phyloP scores from a whole-genome alignment of 2,329 filamentous ascomycete species.

The Claviceps arundinis region DNA sequence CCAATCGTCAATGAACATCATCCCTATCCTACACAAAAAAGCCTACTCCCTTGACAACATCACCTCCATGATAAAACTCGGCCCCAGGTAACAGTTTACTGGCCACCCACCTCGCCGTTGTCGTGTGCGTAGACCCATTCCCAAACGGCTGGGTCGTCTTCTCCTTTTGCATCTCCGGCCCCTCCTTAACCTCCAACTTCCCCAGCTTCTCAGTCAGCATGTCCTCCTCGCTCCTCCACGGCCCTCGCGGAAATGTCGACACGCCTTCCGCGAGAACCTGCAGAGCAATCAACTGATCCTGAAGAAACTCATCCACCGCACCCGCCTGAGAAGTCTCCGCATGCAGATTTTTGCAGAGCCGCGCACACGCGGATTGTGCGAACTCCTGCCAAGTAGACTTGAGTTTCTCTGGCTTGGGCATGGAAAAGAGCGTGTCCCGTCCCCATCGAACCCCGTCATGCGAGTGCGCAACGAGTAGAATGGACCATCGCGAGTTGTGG shows the following conservation, averaged over 20 bases:
- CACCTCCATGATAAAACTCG: conserved; percentile 38
- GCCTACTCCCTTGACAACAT: conserved; percentile 34
- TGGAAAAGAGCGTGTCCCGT: conserved; percentile 28
- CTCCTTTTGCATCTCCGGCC: conserved; percentile 25
- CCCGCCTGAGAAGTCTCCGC: conserved; percentile 31
- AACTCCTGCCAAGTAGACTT: conserved; percentile 13
- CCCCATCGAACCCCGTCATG: conserved; percentile 31
- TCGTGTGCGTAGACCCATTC: conserved; percentile 40
- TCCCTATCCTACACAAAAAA: conserved; percentile 1
- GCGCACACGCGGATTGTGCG: conserved; percentile 28
- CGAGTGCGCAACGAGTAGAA: conserved; percentile 43
- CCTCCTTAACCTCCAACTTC: conserved; percentile 12
- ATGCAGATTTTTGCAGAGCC: conserved; percentile 31
- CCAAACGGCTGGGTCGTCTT: conserved; percentile 38
- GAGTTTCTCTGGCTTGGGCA: conserved; percentile 30
- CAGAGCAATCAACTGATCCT: conserved; percentile 49
- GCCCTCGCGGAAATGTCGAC: conserved; percentile 30
- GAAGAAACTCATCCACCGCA: conserved; percentile 41
- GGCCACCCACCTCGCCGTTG: conserved; percentile 48
- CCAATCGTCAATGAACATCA: not conserved
- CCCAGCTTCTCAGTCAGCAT: conserved; percentile 13
- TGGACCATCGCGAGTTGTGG: conserved; percentile 37
- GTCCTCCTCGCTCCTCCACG: conserved; percentile 9
- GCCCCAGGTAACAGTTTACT: conserved; percentile 35
- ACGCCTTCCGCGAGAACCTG: conserved; percentile 42